Evolutionary conservation across 805 yeast genomes (phyloP), one percentile per base, ranked within the genome.

Genomic region (Yamadazyma sp.): DNA sequence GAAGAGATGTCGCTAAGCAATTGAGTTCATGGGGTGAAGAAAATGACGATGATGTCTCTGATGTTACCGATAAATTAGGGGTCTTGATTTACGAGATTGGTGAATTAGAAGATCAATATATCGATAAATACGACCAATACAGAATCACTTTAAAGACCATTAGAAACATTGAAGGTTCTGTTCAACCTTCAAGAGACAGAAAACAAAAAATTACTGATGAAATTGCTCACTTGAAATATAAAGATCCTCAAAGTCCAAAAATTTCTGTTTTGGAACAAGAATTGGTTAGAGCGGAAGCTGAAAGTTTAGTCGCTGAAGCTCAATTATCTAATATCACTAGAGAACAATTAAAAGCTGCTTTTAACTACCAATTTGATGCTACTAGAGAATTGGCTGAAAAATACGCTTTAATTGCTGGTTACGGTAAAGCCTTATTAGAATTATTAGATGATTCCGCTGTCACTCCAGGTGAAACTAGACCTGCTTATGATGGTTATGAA

Each of bases 391-490:
- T 79, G 56, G 80, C 94, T 44, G 94, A 86, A 69, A 86, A 85
- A 65, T 74, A 80, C 49, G 91, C 93, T 37, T 70, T 86, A 53
- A 82, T 86, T 62, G 91, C 94, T 35, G 91, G 93, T 43, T 84
- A 86, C 70, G 95, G 95, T 66, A 84, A 84, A 69, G 93, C 91
- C 21, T 64, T 86, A 40, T 71, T 86, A 56, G 91, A 84, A 66
- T 73, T 86, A 56, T 72, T 86, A 56, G 94, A 85, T 55, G 93
- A 84, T 55, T 68, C 86, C 44, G 85, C 93, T 43, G 91, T 85
- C 34, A 83, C 91, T 40, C 95, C 95, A 40, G 95, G 95, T 72
- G 95, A 85, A 69, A 83, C 91, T 31, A 82, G 93, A 78, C 83
- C 89, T 26, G 83, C 89, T 40, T 84, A 84, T 60, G 94, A 84